Conservation (phyloP, 1,139 yeast genomes). For the Debaryomyces singareniensis region DNA sequence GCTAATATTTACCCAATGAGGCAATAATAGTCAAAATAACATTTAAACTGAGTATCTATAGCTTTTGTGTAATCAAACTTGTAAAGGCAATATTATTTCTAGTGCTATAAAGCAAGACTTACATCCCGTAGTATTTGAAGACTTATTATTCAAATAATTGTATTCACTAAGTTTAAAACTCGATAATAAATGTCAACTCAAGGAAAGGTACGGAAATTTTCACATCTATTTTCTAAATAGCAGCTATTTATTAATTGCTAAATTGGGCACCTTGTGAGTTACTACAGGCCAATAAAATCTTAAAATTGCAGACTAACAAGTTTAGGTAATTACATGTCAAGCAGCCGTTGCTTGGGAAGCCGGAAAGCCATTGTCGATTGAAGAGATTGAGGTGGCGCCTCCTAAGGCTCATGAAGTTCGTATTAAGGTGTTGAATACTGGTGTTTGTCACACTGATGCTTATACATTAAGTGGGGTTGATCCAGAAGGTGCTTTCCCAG, state of each 20-base stretch:
- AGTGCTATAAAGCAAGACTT: too few species aligned
- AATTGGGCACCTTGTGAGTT: constrained; percentile 10
- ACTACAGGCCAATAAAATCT: constrained; percentile 1
- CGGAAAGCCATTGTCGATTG: constrained; percentile 74
- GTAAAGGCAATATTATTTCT: too few species aligned
- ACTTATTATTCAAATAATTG: too few species aligned
- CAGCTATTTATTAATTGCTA: neutral
- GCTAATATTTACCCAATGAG: neutral
- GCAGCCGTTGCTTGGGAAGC: constrained; percentile 99
- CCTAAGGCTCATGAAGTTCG: constrained; percentile 98
- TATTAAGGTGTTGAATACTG: constrained; percentile 79
- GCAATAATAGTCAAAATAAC: neutral
- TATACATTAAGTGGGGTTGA: constrained; percentile 91
- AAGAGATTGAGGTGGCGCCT: constrained; percentile 83
- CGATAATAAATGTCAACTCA: neutral
- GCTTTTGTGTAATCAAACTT: too few species aligned
- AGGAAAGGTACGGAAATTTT: constrained; percentile 1
- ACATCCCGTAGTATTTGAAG: too few species aligned
- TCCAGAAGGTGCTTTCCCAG: constrained; percentile 96
- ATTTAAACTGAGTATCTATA: neutral
- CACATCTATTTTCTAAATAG: neutral
- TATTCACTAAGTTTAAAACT: too few species aligned
- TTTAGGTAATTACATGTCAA: constrained; percentile 71
- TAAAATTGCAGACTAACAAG: neutral
- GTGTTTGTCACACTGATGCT: constrained; percentile 98